A percentile compares a stretch with the other conserved stretches of the same genome.
Conservation (phyloP, 495 filamentous ascomycete genomes). For the Penicillium waksmanii region DNA sequence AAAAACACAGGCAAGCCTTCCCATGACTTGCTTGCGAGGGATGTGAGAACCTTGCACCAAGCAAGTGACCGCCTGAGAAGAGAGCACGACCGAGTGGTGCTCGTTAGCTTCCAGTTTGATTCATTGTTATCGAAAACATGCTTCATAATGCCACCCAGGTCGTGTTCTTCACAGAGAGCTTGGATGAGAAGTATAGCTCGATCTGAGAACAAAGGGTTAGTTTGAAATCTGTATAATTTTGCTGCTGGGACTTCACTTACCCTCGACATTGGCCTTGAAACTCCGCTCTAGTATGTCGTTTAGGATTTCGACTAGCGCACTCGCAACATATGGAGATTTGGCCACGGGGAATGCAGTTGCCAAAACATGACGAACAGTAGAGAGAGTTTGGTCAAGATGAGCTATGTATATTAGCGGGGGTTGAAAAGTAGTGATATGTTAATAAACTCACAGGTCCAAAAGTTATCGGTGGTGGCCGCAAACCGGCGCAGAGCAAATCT, state of each 20-base stretch:
- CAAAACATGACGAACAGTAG: constrained; percentile 33
- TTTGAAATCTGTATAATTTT: neutral
- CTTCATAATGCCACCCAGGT: constrained; percentile 31
- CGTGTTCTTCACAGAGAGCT: constrained; percentile 32
- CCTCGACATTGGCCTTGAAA: constrained; percentile 34
- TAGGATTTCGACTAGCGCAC: constrained; percentile 46
- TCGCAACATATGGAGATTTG: constrained; percentile 45
- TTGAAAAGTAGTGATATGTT: neutral
- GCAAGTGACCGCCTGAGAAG: constrained; percentile 44
- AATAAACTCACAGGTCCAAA: constrained; percentile 32
- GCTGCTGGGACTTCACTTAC: constrained; percentile 17
- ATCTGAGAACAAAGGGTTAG: constrained; percentile 15
- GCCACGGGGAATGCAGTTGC: constrained; percentile 32
- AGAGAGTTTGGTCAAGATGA: constrained; percentile 31
- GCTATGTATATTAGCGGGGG: constrained; percentile 25
- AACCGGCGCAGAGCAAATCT: constrained; percentile 52
- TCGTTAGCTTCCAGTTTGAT: constrained; percentile 36
- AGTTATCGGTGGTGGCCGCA: constrained; percentile 33
- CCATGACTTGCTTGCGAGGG: constrained; percentile 25
- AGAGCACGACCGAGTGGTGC: constrained; percentile 41
- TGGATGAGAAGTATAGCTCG: constrained; percentile 27
- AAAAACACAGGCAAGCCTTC: constrained; percentile 29
- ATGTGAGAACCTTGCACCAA: constrained; percentile 39
- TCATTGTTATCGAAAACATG: constrained; percentile 37
- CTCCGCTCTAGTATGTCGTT: constrained; percentile 42